Evolutionary conservation across 2,329 filamentous ascomycete genomes (phyloP).

Genomic region (Dactylellina cionopaga): DNA sequence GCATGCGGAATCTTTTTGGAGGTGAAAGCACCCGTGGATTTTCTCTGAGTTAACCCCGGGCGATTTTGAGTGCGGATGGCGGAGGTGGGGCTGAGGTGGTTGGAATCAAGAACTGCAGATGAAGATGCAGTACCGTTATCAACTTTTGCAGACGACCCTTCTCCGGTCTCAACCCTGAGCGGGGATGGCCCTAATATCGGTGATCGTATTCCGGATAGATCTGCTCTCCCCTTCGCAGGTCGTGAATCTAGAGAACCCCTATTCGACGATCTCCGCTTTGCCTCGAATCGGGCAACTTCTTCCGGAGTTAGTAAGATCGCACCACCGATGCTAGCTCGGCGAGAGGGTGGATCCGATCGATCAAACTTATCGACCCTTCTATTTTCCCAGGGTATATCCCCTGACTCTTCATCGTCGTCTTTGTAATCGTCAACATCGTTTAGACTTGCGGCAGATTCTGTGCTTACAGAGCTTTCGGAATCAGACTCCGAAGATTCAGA

Average conservation of each 20-base stretch:
- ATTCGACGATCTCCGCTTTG: constrained; percentile 18
- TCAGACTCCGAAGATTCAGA: constrained; percentile 60
- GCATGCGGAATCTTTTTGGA: constrained; percentile 78
- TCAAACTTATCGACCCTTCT: constrained; percentile 18
- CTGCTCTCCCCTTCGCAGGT: neutral
- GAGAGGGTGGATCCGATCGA: constrained; percentile 26
- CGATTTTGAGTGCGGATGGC: constrained; percentile 14
- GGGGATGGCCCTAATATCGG: neutral
- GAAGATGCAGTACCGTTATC: constrained; percentile 33
- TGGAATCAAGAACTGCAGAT: constrained; percentile 58
- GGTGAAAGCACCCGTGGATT: constrained; percentile 68
- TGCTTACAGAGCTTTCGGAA: constrained; percentile 57
- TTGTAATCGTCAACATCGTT: constrained; percentile 58
- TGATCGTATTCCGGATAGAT: constrained; percentile 1
- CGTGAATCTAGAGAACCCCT: neutral
- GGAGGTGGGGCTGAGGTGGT: constrained; percentile 7
- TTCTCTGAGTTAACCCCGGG: constrained; percentile 30
- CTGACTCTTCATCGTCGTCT: constrained; percentile 25
- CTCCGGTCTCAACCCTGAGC: constrained; percentile 8
- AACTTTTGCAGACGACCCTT: neutral
- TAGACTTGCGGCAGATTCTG: constrained; percentile 62
- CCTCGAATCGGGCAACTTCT: constrained; percentile 35
- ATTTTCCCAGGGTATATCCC: neutral
- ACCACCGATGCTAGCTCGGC: constrained; percentile 38
- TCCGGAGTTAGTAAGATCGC: constrained; percentile 1